Evolutionary conservation across 148 eudicot genomes (phyloP).

Genomic region (Mesembryanthemum crystallinum): DNA sequence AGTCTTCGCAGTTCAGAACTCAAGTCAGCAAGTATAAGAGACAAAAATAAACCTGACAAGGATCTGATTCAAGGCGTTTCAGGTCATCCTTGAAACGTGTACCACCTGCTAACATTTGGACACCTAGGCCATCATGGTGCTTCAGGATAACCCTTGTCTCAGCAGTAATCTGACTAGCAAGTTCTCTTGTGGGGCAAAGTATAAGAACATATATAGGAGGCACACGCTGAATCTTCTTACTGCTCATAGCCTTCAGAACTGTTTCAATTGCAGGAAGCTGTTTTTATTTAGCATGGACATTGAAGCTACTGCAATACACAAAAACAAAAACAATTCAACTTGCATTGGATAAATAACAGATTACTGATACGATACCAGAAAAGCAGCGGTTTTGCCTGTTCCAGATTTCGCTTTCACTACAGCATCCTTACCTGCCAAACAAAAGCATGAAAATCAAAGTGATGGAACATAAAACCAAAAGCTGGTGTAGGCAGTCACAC

Average conservation of each 20-base stretch:
- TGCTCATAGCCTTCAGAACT: constrained; percentile 69
- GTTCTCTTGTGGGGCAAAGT: constrained; percentile 95
- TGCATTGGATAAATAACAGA: constrained; percentile 2
- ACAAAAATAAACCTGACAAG: constrained; percentile 62
- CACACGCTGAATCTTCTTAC: constrained; percentile 39
- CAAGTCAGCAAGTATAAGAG: background rate
- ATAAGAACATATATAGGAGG: constrained; percentile 79
- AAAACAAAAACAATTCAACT: background rate
- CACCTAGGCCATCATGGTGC: constrained; percentile 84
- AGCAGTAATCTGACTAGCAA: constrained; percentile 92
- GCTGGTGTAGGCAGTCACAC: background rate
- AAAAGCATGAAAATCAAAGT: constrained; percentile 20
- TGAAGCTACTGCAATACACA: constrained; percentile 14
- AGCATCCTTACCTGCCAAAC: constrained; percentile 74
- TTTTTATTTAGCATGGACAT: constrained; percentile 52
- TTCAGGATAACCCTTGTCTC: constrained; percentile 81
- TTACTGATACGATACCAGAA: constrained; percentile 60
- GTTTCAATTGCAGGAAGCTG: constrained; percentile 99
- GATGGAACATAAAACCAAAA: background rate
- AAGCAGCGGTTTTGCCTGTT: constrained; percentile 88
- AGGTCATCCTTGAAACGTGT: constrained; percentile 89
- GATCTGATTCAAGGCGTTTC: constrained; percentile 72
- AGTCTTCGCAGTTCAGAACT: background rate
- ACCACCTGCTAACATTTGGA: constrained; percentile 82
- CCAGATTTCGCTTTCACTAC: constrained; percentile 85